These are phyloP conservation scores for Backusella morwellensis DNA, from an alignment of 192 early-diverging fungal genomes.

Conservation along the genomic window DNA sequence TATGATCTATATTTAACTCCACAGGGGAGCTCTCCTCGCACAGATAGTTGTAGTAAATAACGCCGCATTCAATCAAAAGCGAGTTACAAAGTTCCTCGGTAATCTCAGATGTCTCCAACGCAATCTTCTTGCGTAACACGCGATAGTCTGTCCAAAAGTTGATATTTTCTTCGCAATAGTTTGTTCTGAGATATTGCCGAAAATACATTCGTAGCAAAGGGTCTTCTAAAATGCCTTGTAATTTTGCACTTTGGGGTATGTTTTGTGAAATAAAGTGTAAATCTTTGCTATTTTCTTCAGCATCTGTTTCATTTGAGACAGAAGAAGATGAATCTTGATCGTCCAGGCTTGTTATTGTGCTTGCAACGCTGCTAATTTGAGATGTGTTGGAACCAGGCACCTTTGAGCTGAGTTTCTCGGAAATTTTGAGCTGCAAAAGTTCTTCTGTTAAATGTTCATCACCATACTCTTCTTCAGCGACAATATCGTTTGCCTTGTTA, in stretches of 20 bases:
- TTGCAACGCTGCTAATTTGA: neutral
- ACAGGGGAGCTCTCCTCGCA: constrained; percentile 29
- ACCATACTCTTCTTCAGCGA: neutral
- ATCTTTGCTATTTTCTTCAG: neutral
- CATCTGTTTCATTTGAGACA: neutral
- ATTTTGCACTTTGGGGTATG: constrained; percentile 32
- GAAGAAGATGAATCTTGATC: neutral
- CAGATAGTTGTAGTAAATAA: constrained; percentile 50
- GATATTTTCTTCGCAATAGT: constrained; percentile 71
- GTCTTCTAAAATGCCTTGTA: constrained; percentile 57
- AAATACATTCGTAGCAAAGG: constrained; percentile 49
- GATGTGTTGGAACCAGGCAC: neutral
- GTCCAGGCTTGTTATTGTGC: neutral
- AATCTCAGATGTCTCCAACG: constrained; percentile 17
- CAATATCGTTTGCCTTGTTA: neutral
- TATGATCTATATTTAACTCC: constrained; percentile 52
- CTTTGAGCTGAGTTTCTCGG: neutral
- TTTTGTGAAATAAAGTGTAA: neutral
- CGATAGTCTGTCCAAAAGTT: constrained; percentile 57
- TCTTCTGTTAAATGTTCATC: neutral
- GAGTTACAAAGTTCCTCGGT: constrained; percentile 26
- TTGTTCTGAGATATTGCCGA: constrained; percentile 56
- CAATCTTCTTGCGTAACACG: constrained; percentile 37
- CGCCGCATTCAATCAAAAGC: constrained; percentile 38
- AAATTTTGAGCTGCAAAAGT: neutral